These are phyloP conservation scores for Monosporascus cannonballus DNA, from an alignment of 2,329 filamentous ascomycete genomes.

Conservation along the genomic window DNA sequence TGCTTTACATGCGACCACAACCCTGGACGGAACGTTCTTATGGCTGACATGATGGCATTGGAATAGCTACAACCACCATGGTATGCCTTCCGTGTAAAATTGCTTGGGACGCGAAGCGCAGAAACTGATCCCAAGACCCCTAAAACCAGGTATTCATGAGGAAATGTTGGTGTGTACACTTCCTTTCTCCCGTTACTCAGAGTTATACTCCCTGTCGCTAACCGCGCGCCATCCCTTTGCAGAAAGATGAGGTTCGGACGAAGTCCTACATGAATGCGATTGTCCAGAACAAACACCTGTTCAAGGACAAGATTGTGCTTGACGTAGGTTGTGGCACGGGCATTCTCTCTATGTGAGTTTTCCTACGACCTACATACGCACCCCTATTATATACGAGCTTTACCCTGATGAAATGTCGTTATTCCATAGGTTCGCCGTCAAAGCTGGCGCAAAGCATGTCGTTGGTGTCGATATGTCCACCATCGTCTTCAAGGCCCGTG, in stretches of 20 bases:
- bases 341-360: slow-evolving; percentile 90
- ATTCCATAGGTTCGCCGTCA: slow-evolving; percentile 77
- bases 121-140: slow-evolving; percentile 11
- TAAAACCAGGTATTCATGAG: slow-evolving; percentile 75
- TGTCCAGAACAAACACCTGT: slow-evolving; percentile 90
- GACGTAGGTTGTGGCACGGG: slow-evolving; percentile 96
- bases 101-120: slow-evolving; percentile 22
- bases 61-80: slow-evolving; percentile 92
- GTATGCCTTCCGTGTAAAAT: slow-evolving; percentile 42
- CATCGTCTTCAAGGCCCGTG: slow-evolving; percentile 95
- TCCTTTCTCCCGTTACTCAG: slow-evolving; percentile 8
- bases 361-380: slow-evolving; percentile 2
- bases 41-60: slow-evolving; percentile 8
- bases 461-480: slow-evolving; percentile 99
- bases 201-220: slow-evolving; percentile 11
- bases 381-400: neutral
- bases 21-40: neutral
- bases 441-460: slow-evolving; percentile 95
- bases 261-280: slow-evolving; percentile 96
- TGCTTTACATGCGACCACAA: too few relatives aligned
- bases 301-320: slow-evolving; percentile 79
- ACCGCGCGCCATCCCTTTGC: slow-evolving; percentile 14
- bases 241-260: slow-evolving; percentile 99
- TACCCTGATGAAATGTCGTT: slow-evolving; percentile 1
- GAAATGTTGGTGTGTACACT: slow-evolving; percentile 81